phyloP scores from a whole-genome alignment of 768 basidiomycete genomes.

The Pulveroboletus sp. region DNA sequence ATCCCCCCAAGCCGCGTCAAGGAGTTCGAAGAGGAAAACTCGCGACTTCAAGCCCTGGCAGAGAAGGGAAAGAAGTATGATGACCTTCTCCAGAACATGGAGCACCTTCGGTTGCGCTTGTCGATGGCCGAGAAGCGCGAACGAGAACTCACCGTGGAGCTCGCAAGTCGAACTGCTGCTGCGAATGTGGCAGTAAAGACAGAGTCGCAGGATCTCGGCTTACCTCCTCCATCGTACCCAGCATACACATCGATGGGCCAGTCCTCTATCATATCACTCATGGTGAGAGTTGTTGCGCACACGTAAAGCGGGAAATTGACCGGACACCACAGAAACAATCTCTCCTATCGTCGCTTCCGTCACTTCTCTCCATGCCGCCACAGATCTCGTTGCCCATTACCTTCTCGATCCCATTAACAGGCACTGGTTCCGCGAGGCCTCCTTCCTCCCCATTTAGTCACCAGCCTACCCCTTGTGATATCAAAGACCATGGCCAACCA shows the following conservation, averaged over 20 bases:
- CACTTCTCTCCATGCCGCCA: slow-evolving; percentile 63
- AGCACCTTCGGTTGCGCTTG: slow-evolving; percentile 61
- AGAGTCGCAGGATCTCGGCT: slow-evolving; percentile 51
- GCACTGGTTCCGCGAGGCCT: slow-evolving; percentile 31
- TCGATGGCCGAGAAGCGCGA: slow-evolving; percentile 64
- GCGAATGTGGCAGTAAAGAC: slow-evolving; percentile 44
- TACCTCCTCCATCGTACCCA: slow-evolving; percentile 42
- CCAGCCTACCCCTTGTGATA: slow-evolving; percentile 38
- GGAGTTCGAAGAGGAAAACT: slow-evolving; percentile 82
- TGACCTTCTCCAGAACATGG: slow-evolving; percentile 54
- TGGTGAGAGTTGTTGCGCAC: slow-evolving; percentile 42
- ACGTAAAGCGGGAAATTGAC: slow-evolving; percentile 12
- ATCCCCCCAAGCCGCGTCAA: slow-evolving; percentile 61
- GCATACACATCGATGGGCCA: slow-evolving; percentile 34
- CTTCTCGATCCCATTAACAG: slow-evolving; percentile 50
- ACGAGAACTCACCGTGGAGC: slow-evolving; percentile 57
- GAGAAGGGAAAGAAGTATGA: slow-evolving; percentile 38
- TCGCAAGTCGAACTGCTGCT: slow-evolving; percentile 41
- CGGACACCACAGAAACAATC: slow-evolving; percentile 45
- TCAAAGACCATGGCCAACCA: slow-evolving; percentile 55
- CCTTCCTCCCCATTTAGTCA: slow-evolving; percentile 42
- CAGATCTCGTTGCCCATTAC: slow-evolving; percentile 50
- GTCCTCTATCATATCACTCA: slow-evolving; percentile 63
- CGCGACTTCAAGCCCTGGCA: slow-evolving; percentile 58
- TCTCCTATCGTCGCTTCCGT: slow-evolving; percentile 71